Conservation (phyloP, 2,329 filamentous ascomycete genomes). For the Exophiala lecanii-corni region DNA sequence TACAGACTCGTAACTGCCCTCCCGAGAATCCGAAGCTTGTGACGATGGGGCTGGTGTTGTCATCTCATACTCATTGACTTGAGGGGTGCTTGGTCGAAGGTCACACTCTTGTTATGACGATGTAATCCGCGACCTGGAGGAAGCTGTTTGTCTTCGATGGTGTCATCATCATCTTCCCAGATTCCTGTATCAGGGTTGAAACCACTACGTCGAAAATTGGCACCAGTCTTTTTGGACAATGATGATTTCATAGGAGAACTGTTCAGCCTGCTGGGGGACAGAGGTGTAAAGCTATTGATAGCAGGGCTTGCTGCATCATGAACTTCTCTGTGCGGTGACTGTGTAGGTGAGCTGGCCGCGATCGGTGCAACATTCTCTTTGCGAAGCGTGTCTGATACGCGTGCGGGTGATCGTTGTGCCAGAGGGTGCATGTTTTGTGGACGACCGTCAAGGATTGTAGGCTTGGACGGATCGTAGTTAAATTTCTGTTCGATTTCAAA, state of each 20-base stretch:
- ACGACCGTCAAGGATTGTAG: conserved; percentile 68
- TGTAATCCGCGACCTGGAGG: conserved; percentile 65
- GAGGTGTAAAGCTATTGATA: conserved; percentile 31
- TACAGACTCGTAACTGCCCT: conserved; percentile 83
- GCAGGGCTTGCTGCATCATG: conserved; percentile 15
- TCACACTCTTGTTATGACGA: conserved; percentile 92
- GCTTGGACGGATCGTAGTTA: conserved; percentile 79
- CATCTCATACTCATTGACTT: conserved; percentile 98
- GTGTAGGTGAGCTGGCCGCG: conserved; percentile 31
- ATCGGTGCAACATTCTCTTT: conserved; percentile 42
- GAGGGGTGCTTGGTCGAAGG: conserved; percentile 91
- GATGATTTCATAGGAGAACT: conserved; percentile 85
- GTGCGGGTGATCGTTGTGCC: conserved; percentile 13
- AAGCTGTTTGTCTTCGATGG: conserved; percentile 54
- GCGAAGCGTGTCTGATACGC: conserved; percentile 42
- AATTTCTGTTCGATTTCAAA: conserved; percentile 87
- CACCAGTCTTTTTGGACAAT: conserved; percentile 62
- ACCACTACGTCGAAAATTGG: conserved; percentile 34
- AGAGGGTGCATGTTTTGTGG: conserved; percentile 44
- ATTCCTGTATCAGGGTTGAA: conserved; percentile 66
- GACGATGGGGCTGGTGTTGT: conserved; percentile 94
- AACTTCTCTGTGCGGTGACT: conserved; percentile 40
- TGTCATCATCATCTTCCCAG: conserved; percentile 64
- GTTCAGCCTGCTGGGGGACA: conserved; percentile 63
- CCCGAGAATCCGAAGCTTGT: conserved; percentile 79